Base-by-base conservation (phyloP, 1,139 yeast genomes). In the Komagataea norvegica region DNA sequence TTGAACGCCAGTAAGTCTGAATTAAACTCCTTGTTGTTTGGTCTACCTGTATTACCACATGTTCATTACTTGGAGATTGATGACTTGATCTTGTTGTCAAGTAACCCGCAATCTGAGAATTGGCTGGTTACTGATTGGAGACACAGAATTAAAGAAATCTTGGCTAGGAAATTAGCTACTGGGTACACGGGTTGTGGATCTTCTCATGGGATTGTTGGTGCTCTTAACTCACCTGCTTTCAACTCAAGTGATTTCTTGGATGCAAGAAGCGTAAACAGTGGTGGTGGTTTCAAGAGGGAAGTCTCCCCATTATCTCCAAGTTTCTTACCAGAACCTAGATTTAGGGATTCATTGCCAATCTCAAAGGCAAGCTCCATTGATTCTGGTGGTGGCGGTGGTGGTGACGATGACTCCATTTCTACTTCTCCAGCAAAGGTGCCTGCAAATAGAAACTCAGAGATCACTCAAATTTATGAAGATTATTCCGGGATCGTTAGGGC, bases 141-240 rank as follows among this genome's bases (percentile, higher is more conserved):
- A 43, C 50, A 51, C 1, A 74, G 76, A 38, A 73, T 88, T 41
- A 85, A 83, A 55, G 69, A 67, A 16, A 59, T 88, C 15, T 61
- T 89, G 52, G 76, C 74, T 39, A 61, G 72, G 17, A 89, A 86
- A 55, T 60, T 87, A 44, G 65, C 73, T 11, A 65, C 72, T 33
- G 96, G 96, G 7, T 88, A 84, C 59, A 77, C 77, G 31, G 96
- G 96, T 4, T 80, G 94, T 58, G 96, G 96, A 9, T 73, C 82
- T 27, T 60, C 69, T 14, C 70, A 79, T 43, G 85, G 85, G 9
- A 57, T 77, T 28, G 66, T 67, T 5, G 85, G 84, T 24, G 84
- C 85, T 1, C 54, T 77, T 3, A 67, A 59, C 37, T 65, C 80
- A 2, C 70, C 70, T 3, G 60, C 63, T 2, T 44, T 65, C 13